Conservation (phyloP, 2,329 filamentous ascomycete species). For the Rutstroemia sp. region DNA sequence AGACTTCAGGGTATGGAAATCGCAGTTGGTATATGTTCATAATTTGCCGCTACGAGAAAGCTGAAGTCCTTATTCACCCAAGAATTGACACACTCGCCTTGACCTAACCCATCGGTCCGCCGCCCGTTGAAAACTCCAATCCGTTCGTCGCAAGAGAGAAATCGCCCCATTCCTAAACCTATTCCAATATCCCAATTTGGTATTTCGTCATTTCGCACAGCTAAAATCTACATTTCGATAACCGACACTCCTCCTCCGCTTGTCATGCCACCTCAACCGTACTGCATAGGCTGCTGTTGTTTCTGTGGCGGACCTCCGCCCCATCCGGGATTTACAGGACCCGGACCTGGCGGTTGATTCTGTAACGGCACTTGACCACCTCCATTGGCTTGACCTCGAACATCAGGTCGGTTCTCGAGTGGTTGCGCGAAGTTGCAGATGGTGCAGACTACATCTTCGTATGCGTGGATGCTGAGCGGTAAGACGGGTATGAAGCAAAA, state of each 20-base stretch:
- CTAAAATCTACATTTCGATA: too few species aligned
- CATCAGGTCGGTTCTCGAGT: constrained; percentile 37
- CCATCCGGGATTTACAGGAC: constrained; percentile 20
- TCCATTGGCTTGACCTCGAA: constrained; percentile 22
- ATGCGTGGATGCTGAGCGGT: constrained; percentile 60
- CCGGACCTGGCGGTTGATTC: constrained; percentile 7
- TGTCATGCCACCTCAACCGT: constrained; percentile 12
- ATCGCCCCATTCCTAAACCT: too few species aligned
- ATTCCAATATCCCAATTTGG: too few species aligned
- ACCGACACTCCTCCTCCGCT: background rate
- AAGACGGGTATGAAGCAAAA: constrained; percentile 72
- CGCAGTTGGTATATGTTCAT: too few species aligned
- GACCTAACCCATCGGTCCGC: too few species aligned
- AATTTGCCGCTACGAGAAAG: too few species aligned
- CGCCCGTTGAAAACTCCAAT: too few species aligned
- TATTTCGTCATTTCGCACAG: too few species aligned
- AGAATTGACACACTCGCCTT: too few species aligned
- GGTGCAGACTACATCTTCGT: constrained; percentile 63
- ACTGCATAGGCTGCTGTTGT: constrained; percentile 27
- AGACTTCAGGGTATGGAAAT: too few species aligned
- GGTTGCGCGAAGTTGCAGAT: constrained; percentile 73
- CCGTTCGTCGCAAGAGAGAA: too few species aligned
- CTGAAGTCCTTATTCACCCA: too few species aligned
- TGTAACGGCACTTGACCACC: constrained; percentile 24
- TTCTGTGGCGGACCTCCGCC: constrained; percentile 21